phyloP scores from a whole-genome alignment of 192 early-diverging fungal genomes.

The Entomortierella beljakovae region DNA sequence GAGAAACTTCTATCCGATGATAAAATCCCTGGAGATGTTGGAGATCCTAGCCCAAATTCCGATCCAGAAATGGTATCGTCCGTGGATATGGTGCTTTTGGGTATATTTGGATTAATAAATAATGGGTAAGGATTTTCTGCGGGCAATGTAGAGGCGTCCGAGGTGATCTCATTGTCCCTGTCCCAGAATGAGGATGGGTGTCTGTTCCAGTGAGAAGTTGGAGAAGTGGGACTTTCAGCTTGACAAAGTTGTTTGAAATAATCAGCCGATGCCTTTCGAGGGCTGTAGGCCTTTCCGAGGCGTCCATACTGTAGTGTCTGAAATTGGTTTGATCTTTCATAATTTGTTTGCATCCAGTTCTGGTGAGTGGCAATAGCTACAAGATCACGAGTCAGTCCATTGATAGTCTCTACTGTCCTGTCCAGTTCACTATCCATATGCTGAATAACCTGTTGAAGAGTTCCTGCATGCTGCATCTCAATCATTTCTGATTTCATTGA shows the following conservation, averaged over 20 bases:
- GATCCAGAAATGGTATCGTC: background rate
- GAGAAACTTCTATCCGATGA: background rate
- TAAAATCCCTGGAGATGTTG: background rate
- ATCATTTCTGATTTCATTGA: constrained; percentile 6
- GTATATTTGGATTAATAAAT: no score
- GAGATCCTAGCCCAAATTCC: constrained; percentile 1
- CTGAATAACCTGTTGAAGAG: constrained; percentile 25
- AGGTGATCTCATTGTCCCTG: background rate
- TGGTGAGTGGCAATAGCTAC: constrained; percentile 25
- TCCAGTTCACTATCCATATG: constrained; percentile 33
- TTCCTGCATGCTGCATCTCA: constrained; percentile 6
- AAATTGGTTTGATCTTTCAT: constrained; percentile 4
- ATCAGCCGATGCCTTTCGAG: background rate
- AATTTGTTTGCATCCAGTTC: constrained; percentile 32
- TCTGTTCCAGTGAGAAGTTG: background rate
- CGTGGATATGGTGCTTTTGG: background rate
- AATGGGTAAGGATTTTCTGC: no score
- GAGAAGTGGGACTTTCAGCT: background rate
- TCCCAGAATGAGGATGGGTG: background rate
- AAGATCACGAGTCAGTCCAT: constrained; percentile 32
- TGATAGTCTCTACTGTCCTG: constrained; percentile 32
- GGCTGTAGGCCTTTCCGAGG: background rate
- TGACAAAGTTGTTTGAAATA: background rate
- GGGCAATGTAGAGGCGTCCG: background rate
- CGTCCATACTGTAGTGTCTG: background rate